These are phyloP conservation scores for Cytospora chrysosperma DNA, from an alignment of 2,329 filamentous ascomycete species.

Conservation along the genomic window DNA sequence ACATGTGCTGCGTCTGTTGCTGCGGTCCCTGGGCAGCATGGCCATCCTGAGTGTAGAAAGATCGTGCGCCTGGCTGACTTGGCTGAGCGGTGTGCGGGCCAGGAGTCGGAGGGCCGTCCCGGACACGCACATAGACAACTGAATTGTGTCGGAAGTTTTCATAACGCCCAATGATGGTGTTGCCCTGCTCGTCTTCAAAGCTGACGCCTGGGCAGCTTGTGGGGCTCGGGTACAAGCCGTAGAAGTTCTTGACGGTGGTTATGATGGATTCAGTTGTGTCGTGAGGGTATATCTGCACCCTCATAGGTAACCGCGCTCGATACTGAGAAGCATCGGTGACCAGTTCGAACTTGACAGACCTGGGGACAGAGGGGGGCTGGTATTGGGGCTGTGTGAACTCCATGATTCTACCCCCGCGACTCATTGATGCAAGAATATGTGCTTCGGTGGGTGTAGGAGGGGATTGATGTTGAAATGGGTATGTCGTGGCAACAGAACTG, in stretches of 20 bases:
- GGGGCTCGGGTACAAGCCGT: slow-evolving; percentile 82
- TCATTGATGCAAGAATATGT: slow-evolving; percentile 25
- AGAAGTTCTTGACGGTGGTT: slow-evolving; percentile 98
- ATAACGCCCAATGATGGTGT: slow-evolving; percentile 90
- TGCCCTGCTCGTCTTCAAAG: slow-evolving; percentile 88
- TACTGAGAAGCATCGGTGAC: slow-evolving; percentile 68
- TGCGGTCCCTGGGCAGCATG: slow-evolving; percentile 48
- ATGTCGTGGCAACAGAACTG: slow-evolving; percentile 18
- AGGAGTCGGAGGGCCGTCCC: slow-evolving; percentile 55
- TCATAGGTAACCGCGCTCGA: slow-evolving; percentile 76
- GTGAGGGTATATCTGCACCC: slow-evolving; percentile 89
- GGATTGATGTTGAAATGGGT: slow-evolving; percentile 16
- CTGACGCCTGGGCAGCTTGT: slow-evolving; percentile 76
- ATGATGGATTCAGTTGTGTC: slow-evolving; percentile 98
- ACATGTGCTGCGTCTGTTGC: slow-evolving; percentile 59
- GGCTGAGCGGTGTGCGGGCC: slow-evolving; percentile 51
- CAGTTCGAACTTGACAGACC: slow-evolving; percentile 78
- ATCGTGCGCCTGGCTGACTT: slow-evolving; percentile 51
- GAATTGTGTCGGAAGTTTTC: slow-evolving; percentile 94
- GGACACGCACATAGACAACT: slow-evolving; percentile 88
- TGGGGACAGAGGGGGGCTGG: slow-evolving; percentile 52
- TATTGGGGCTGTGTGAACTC: slow-evolving; percentile 33
- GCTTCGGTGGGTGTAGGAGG: slow-evolving; percentile 24
- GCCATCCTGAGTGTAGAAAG: slow-evolving; percentile 56
- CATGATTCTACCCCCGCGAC: slow-evolving; percentile 20